Base-by-base conservation (phyloP, 2,329 filamentous ascomycete genomes). In the Aspergillus transmontanensis region DNA sequence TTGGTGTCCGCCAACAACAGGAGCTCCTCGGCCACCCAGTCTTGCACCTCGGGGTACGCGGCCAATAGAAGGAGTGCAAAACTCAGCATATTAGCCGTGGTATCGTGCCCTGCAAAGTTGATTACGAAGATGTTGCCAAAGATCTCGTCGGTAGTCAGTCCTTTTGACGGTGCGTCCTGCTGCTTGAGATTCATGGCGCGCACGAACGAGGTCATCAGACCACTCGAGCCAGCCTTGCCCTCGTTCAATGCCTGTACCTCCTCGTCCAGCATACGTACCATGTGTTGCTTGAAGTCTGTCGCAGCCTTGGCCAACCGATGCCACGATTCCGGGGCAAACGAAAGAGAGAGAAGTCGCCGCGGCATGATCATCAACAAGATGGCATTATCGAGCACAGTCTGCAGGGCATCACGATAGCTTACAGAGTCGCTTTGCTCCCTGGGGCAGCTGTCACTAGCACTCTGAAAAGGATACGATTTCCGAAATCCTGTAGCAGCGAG, bases 111-210 rank as follows among this genome's bases (percentile, higher is more conserved):
- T 1, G 60, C 60, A 39, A 62, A 62, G 36, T 62, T 62, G 16
- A 62, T 62, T 0, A 62, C 60, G 19, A 58, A 62, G 16, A 62
- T 58, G 7, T 62, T 62, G 16, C 60, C 60, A 6, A 62, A 58
- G 1, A 62, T 62, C 56, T 62, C 55, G 14, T 58, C 55, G 16
- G 53, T 32, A 3, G 54, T 58, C 6, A 62, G 55, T 6, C 54
- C 55, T 23, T 54, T 58, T 14, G 39, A 30, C 11, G 51, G 39
- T 9, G 48, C 39, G n/a, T 55, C 48, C 9, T 53, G 39, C 36
- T 58, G 60, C 23, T 58, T 58, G n/a, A 58, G 55, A 32, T 61
- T 55, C 60, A 61, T 61, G 32, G 55, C 60, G 23, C 56, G 60
- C 14, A 62, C 60, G 21, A 62, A 62, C 1, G 60, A 62, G 4